phyloP scores from a whole-genome alignment of 768 basidiomycete genomes.

The Leccinum sublutescens region DNA sequence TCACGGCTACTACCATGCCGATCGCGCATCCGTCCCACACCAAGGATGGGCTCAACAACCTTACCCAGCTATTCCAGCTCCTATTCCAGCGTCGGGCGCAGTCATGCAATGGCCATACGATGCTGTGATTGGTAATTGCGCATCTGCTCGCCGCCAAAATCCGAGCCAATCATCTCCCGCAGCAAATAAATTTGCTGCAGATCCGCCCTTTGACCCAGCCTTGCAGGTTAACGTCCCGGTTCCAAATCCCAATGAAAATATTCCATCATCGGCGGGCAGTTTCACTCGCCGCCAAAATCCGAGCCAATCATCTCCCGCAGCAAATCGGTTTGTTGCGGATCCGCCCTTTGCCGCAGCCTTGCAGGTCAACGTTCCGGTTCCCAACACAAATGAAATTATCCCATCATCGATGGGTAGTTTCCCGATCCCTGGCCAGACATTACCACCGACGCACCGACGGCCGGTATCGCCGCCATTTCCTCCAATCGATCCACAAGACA shows the following conservation, averaged over 20 bases:
- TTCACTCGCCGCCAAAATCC: neutral
- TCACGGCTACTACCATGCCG: slow-evolving; percentile 16
- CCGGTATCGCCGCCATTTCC: neutral
- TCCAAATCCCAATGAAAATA: slow-evolving; percentile 1
- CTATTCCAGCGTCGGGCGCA: neutral
- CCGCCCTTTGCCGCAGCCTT: neutral
- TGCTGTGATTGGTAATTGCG: neutral
- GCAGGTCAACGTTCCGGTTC: neutral
- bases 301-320: neutral
- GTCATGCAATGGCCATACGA: neutral
- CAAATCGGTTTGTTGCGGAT: neutral
- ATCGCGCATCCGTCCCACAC: slow-evolving; percentile 12
- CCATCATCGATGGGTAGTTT: neutral
- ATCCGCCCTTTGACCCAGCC: neutral
- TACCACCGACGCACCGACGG: neutral
- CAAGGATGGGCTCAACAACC: slow-evolving; percentile 3
- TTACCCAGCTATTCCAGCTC: neutral
- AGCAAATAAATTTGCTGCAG: neutral
- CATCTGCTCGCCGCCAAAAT: neutral
- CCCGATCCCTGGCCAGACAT: neutral
- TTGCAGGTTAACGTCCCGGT: slow-evolving; percentile 2
- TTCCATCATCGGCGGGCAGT: neutral
- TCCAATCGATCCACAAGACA: slow-evolving; percentile 17
- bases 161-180: neutral
- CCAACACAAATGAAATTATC: slow-evolving; percentile 1